Evolutionary conservation across 2,329 filamentous ascomycete species (phyloP).

Genomic region (Tolypocladium tundrense): DNA sequence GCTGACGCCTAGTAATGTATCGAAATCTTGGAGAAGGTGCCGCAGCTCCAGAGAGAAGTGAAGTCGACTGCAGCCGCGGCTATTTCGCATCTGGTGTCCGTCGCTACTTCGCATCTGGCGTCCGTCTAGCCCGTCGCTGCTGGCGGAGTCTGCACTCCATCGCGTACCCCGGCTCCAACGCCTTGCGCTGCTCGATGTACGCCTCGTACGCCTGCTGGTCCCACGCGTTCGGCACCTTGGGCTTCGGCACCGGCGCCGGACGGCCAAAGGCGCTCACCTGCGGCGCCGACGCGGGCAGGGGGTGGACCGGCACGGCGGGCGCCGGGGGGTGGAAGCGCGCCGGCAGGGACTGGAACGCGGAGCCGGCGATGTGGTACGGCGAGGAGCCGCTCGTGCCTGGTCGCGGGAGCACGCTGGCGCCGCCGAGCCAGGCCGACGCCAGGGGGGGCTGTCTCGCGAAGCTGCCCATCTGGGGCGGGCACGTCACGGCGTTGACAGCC

Average conservation of each 20-base stretch:
- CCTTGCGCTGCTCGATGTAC: constrained; percentile 38
- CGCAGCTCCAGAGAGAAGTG: background rate
- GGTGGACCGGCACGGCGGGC: background rate
- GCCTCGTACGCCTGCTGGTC: constrained; percentile 36
- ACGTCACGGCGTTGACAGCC: background rate
- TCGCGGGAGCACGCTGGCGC: background rate
- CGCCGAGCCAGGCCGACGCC: background rate
- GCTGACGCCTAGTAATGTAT: background rate
- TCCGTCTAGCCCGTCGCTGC: constrained; percentile 23
- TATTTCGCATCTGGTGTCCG: background rate
- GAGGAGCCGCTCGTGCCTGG: background rate
- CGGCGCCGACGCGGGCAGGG: background rate
- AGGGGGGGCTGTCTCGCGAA: background rate
- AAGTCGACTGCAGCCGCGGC: background rate
- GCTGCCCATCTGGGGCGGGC: background rate
- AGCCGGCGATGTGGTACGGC: background rate
- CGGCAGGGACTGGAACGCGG: background rate
- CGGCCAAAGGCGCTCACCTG: background rate
- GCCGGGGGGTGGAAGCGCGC: background rate
- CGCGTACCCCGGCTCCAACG: constrained; percentile 36
- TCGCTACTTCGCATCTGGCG: background rate
- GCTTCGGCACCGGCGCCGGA: constrained; percentile 23
- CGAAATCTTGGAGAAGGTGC: too few species aligned
- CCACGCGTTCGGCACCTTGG: constrained; percentile 26
- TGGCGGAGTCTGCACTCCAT: constrained; percentile 34